Evolutionary conservation across 192 early-diverging fungal genomes (phyloP).

Genomic region (Rhizophlyctis rosea): DNA sequence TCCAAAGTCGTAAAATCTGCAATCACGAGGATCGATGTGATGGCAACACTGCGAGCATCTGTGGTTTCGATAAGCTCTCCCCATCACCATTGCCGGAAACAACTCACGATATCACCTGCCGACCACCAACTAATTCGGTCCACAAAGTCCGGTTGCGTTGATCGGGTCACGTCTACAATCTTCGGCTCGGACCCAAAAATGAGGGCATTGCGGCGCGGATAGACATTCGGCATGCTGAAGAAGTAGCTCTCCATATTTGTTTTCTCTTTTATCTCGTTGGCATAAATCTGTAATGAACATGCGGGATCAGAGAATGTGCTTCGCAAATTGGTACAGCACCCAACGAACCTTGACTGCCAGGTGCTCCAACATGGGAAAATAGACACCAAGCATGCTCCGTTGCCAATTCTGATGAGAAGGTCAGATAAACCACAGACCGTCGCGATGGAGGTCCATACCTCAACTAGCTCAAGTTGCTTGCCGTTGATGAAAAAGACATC

Average conservation of each 20-base stretch:
- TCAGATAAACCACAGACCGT: slow-evolving; percentile 10
- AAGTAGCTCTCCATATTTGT: slow-evolving; percentile 70
- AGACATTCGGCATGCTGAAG: slow-evolving; percentile 57
- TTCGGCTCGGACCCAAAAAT: slow-evolving; percentile 49
- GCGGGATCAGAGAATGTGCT: too few relatives aligned
- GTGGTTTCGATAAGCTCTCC: too few relatives aligned
- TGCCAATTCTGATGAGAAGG: slow-evolving; percentile 41
- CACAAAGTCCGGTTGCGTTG: background rate
- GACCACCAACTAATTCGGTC: slow-evolving; percentile 4
- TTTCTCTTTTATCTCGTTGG: slow-evolving; percentile 47
- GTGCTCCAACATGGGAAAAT: slow-evolving; percentile 50
- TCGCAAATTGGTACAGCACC: too few relatives aligned
- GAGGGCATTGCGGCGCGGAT: slow-evolving; percentile 62
- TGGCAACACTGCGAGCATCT: too few relatives aligned
- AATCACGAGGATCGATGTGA: slow-evolving; percentile 25
- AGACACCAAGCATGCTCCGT: slow-evolving; percentile 46
- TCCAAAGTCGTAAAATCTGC: slow-evolving; percentile 31
- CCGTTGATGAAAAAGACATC: slow-evolving; percentile 79
- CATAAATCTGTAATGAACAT: slow-evolving; percentile 48
- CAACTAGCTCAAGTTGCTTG: too few relatives aligned
- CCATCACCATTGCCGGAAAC: too few relatives aligned
- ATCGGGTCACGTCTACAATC: slow-evolving; percentile 13
- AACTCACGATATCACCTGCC: background rate
- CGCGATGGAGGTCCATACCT: too few relatives aligned
- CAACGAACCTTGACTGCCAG: slow-evolving; percentile 37